Evolutionary conservation across 1,284 basidiomycete genomes (phyloP).

Genomic region (Boletus calvinii): DNA sequence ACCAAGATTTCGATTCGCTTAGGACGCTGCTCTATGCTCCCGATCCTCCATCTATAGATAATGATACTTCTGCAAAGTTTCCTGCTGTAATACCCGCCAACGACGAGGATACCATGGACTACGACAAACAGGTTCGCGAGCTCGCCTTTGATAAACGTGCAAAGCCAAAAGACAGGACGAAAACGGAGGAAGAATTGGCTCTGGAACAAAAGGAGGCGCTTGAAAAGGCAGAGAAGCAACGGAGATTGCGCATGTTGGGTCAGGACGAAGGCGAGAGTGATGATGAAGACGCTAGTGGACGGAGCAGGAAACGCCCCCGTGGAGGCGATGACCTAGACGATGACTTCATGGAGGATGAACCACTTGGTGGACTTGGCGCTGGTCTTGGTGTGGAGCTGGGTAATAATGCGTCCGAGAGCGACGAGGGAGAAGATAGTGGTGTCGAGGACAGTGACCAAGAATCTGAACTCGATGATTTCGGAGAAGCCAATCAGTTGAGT

Average conservation of each 20-base stretch:
- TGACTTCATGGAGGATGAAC: conserved; percentile 69
- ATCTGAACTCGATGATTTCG: conserved; percentile 35
- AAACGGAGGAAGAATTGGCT: conserved; percentile 94
- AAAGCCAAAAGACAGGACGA: conserved; percentile 93
- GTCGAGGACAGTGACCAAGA: conserved; percentile 53
- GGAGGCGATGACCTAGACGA: conserved; percentile 91
- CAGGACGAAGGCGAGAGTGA: conserved; percentile 63
- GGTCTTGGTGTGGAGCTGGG: conserved; percentile 43
- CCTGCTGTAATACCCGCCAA: conserved; percentile 6
- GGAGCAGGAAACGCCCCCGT: conserved; percentile 46
- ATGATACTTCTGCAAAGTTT: conserved; percentile 30
- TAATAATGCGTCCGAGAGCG: conserved; percentile 23
- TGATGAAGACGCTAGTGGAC: conserved; percentile 47
- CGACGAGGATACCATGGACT: conserved; percentile 49
- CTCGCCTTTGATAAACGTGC: conserved; percentile 93
- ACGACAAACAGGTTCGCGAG: conserved; percentile 91
- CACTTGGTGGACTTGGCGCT: conserved; percentile 47
- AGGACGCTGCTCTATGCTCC: conserved; percentile 72
- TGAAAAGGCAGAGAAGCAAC: conserved; percentile 81
- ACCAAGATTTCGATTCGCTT: conserved; percentile 84
- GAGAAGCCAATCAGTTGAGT: conserved; percentile 38
- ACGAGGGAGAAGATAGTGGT: conserved; percentile 45
- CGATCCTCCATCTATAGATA: conserved; percentile 46
- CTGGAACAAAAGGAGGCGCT: conserved; percentile 85
- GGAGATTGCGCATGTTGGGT: conserved; percentile 86